Base-by-base conservation (phyloP, 2,329 filamentous ascomycete species). In the Calonectria pteridis region DNA sequence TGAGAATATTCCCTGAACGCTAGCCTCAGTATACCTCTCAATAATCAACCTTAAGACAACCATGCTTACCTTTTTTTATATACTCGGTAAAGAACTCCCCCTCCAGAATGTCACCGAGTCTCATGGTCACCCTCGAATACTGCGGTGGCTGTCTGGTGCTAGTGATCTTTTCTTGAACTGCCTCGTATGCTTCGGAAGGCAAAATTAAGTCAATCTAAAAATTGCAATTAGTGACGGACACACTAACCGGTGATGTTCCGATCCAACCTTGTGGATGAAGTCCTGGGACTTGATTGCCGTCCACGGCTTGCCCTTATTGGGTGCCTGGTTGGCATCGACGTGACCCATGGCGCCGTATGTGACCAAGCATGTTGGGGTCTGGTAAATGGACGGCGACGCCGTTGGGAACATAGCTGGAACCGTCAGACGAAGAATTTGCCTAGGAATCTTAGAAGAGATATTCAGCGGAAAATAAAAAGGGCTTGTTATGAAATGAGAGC, bases 31-130 rank as follows among this genome's bases (percentile, higher is more conserved):
- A 55, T 29, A 37, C 37, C 18, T 11, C 28, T 28, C 14, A 31
- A 18, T 55, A 37, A 9, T 6, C 1, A 23, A 26, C 20, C 16
- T 6, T 1, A 53, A 13, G 4, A 3, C 14, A 1, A 49, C 4
- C 7, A 7, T 1, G 26, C 82, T 28, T 85, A 94, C 94, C 94
- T 73, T 89, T 89, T 83, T 98, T 98, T 77, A 98, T 93, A 81
- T 97, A 96, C 53, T 92, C 88, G n/a, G 91, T 93, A 80, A 98
- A 95, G 79, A 98, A 98, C 0, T 92, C 90, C 1, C 91, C 91
- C 40, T 93, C 89, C 1, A 98, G 82, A 6, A 98, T 82, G 72
- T 95, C 92, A 11, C 89, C 89, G 13, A 98, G 88, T 4, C 91
- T 91, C 89, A 98, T 92, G 77, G 91, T 90, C 3, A 98, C 91